Percentiles rank a stretch among this genome's conserved stretches.
Evolutionary conservation across 352 stramenopile genomes (phyloP).

Genomic region (Lagenidium sp.): DNA sequence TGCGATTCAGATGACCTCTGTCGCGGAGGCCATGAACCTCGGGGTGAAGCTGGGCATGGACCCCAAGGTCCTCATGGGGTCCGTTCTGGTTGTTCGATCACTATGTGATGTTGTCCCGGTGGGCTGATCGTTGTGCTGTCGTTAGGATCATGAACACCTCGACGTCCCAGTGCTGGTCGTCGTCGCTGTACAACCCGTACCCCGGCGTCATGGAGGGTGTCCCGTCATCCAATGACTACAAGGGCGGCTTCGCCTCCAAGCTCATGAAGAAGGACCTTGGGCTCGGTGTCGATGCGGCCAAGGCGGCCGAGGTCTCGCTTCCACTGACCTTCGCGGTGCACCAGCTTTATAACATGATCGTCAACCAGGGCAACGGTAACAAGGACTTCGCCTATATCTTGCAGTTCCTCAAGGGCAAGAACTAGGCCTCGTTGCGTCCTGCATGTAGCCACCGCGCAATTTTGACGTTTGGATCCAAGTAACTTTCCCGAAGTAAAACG

Average conservation of each 20-base stretch:
- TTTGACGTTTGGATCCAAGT: too few species aligned
- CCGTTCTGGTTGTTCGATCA: background rate
- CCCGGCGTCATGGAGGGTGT: constrained; percentile 88
- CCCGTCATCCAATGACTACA: constrained; percentile 82
- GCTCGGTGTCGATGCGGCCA: constrained; percentile 89
- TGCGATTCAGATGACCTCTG: constrained; percentile 94
- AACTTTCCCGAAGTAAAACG: too few species aligned
- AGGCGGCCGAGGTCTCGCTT: constrained; percentile 68
- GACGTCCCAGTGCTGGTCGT: constrained; percentile 95
- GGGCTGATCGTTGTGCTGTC: background rate
- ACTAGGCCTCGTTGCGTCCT: too few species aligned
- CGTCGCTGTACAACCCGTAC: constrained; percentile 92
- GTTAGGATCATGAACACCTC: constrained; percentile 94
- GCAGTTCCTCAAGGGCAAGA: constrained; percentile 72
- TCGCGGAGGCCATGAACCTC: constrained; percentile 95
- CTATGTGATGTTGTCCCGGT: background rate
- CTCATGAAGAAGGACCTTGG: constrained; percentile 97
- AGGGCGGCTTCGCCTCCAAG: constrained; percentile 84
- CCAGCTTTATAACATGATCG: constrained; percentile 83
- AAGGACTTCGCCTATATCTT: constrained; percentile 86
- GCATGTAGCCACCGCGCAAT: too few species aligned
- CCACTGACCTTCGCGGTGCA: constrained; percentile 67
- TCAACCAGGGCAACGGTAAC: constrained; percentile 53
- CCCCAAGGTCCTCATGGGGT: constrained; percentile 85
- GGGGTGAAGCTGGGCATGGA: constrained; percentile 93